Evolutionary conservation across 1,284 basidiomycete species (phyloP).

Genomic region (Leccinum pachyderme): DNA sequence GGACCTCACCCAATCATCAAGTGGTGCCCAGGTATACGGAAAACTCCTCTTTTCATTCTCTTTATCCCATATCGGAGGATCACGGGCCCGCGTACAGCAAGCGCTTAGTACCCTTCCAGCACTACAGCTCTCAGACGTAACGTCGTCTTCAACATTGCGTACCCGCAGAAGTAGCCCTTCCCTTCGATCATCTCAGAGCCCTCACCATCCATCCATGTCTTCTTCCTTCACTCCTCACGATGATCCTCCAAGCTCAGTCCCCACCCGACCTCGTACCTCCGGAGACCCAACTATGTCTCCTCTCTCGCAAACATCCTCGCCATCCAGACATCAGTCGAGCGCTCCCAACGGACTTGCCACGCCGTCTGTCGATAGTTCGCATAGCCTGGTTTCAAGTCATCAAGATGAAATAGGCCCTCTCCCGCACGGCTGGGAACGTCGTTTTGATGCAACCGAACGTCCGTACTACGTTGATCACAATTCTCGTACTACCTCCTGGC

Average conservation of each 20-base stretch:
- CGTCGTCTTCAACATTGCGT: slow-evolving; percentile 16
- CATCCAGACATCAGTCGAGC: slow-evolving; percentile 17
- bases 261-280: slow-evolving; percentile 19
- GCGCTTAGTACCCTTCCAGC: slow-evolving; percentile 15
- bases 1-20: slow-evolving; percentile 31
- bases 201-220: slow-evolving; percentile 22
- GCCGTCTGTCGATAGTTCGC: slow-evolving; percentile 8
- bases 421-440: slow-evolving; percentile 91
- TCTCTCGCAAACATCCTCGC: slow-evolving; percentile 8
- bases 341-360: slow-evolving; percentile 4
- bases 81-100: slow-evolving; percentile 20
- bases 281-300: slow-evolving; percentile 16
- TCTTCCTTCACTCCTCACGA: slow-evolving; percentile 19
- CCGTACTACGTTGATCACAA: slow-evolving; percentile 94
- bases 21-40: slow-evolving; percentile 29
- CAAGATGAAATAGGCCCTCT: slow-evolving; percentile 39
- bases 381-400: slow-evolving; percentile 4
- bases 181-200: slow-evolving; percentile 21
- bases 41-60: slow-evolving; percentile 36
- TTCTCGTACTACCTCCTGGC: slow-evolving; percentile 94
- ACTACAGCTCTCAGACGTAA: slow-evolving; percentile 15
- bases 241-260: slow-evolving; percentile 3
- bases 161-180: slow-evolving; percentile 25
- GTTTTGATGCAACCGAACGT: slow-evolving; percentile 78
- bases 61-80: slow-evolving; percentile 22